Conservation (phyloP, 495 filamentous ascomycete species). For the Penicillium bovifimosum region DNA sequence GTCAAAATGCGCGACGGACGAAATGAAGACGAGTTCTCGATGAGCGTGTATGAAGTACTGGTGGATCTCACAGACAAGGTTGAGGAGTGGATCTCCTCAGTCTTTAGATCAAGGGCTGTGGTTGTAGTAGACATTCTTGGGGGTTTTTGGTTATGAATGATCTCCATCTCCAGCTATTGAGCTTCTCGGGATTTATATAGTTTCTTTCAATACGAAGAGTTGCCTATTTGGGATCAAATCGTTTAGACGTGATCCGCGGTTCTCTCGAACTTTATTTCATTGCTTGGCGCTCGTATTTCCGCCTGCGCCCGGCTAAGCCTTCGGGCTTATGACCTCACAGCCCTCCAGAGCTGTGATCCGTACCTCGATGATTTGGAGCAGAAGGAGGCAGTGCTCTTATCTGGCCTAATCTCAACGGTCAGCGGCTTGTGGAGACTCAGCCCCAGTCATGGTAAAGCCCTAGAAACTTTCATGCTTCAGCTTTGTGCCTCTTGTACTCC, state of each 20-base stretch:
- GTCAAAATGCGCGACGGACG: slow-evolving; percentile 26
- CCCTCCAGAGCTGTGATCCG: too few species aligned
- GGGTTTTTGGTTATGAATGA: background rate
- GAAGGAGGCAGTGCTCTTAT: too few species aligned
- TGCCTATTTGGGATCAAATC: slow-evolving; percentile 16
- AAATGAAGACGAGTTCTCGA: slow-evolving; percentile 6
- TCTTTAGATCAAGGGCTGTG: slow-evolving; percentile 1
- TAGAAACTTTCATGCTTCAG: too few species aligned
- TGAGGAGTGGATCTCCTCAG: slow-evolving; percentile 5
- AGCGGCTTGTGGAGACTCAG: too few species aligned
- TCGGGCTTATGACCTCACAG: background rate
- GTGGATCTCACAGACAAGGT: slow-evolving; percentile 5
- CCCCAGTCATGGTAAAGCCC: too few species aligned
- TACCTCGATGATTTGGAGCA: too few species aligned
- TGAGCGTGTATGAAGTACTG: slow-evolving; percentile 8
- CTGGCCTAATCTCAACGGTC: too few species aligned
- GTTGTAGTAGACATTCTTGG: background rate
- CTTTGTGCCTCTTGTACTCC: background rate
- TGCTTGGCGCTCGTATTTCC: background rate
- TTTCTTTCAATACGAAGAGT: slow-evolving; percentile 18
- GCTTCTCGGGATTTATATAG: background rate
- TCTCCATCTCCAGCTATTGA: background rate
- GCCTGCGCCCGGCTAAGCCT: background rate
- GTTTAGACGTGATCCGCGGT: background rate
- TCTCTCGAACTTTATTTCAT: background rate